Evolutionary conservation across 2,329 filamentous ascomycete genomes (phyloP).

Genomic region (Colletotrichum plurivorum): DNA sequence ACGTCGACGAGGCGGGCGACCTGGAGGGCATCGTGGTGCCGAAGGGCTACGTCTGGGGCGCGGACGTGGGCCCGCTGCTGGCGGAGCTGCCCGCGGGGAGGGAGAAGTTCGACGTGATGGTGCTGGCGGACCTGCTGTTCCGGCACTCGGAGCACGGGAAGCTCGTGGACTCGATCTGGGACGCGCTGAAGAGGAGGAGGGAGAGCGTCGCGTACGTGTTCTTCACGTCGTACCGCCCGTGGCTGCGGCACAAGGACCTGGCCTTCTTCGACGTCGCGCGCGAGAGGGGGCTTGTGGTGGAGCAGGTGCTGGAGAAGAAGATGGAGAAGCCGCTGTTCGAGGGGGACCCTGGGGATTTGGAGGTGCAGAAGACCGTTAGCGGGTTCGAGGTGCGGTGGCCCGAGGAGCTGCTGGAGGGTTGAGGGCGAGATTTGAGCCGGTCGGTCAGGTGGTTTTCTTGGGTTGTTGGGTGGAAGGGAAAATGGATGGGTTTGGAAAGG

Average conservation of each 20-base stretch:
- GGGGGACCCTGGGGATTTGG: conserved; percentile 87
- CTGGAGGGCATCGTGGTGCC: conserved; percentile 63
- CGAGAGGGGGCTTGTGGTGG: conserved; percentile 79
- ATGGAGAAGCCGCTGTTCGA: conserved; percentile 93
- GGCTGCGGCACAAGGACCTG: conserved; percentile 88
- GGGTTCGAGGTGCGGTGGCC: conserved; percentile 82
- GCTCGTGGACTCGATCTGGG: conserved; percentile 78
- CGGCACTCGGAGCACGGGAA: conserved; percentile 89
- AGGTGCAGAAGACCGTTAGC: conserved; percentile 85
- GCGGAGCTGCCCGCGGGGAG: conserved; percentile 62
- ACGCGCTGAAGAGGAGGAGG: conserved; percentile 71
- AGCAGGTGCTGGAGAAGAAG: conserved; percentile 84
- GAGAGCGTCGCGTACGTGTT: conserved; percentile 84
- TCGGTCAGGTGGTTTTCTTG: not conserved
- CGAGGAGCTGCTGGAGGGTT: conserved; percentile 49
- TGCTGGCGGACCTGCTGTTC: conserved; percentile 92
- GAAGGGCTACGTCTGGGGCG: conserved; percentile 89
- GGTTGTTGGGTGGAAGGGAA: no score
- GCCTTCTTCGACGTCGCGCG: conserved; percentile 86
- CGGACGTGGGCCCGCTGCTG: conserved; percentile 70
- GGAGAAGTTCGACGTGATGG: conserved; percentile 80
- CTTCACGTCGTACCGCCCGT: conserved; percentile 94
- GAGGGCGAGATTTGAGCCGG: not conserved
- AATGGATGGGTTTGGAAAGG: no score
- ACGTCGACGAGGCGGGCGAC: conserved; percentile 69